Evolutionary conservation across 768 basidiomycete genomes (phyloP).

Genomic region (Dendrothele bispora): DNA sequence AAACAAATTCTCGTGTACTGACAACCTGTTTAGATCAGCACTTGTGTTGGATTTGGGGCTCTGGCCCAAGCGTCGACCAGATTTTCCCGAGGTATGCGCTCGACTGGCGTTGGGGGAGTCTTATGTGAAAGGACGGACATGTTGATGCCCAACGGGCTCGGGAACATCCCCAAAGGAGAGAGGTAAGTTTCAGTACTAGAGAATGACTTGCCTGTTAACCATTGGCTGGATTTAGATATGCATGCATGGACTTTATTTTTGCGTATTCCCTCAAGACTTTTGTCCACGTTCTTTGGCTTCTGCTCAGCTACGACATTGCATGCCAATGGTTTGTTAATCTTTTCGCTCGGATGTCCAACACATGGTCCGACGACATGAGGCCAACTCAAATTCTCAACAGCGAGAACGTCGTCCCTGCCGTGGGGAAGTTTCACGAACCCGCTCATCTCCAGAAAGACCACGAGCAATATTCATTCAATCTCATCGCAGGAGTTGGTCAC

Average conservation of each 20-base stretch:
- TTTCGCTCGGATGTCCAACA: not conserved
- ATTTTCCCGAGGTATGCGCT: not conserved
- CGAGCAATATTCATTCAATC: constrained; percentile 27
- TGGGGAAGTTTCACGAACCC: constrained; percentile 39
- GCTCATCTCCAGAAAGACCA: constrained; percentile 29
- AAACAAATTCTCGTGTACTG: too few species aligned
- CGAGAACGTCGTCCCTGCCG: constrained; percentile 7
- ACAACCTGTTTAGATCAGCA: too few species aligned
- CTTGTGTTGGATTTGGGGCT: not conserved
- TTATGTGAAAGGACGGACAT: not conserved
- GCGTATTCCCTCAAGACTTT: not conserved
- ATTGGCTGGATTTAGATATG: too few species aligned
- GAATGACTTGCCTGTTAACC: too few species aligned
- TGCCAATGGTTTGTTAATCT: constrained; percentile 15
- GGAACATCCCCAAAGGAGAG: not conserved
- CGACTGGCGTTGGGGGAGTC: not conserved
- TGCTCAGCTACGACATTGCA: constrained; percentile 15
- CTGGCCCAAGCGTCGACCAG: not conserved
- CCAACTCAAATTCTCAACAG: not conserved
- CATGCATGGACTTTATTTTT: constrained; percentile 13
- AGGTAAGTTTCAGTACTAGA: too few species aligned
- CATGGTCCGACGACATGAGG: not conserved
- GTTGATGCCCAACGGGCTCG: not conserved
- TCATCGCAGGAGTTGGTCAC: constrained; percentile 17
- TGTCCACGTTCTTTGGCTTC: not conserved